phyloP scores from a whole-genome alignment of 2,329 filamentous ascomycete species.

The Aureobasidium sp. region DNA sequence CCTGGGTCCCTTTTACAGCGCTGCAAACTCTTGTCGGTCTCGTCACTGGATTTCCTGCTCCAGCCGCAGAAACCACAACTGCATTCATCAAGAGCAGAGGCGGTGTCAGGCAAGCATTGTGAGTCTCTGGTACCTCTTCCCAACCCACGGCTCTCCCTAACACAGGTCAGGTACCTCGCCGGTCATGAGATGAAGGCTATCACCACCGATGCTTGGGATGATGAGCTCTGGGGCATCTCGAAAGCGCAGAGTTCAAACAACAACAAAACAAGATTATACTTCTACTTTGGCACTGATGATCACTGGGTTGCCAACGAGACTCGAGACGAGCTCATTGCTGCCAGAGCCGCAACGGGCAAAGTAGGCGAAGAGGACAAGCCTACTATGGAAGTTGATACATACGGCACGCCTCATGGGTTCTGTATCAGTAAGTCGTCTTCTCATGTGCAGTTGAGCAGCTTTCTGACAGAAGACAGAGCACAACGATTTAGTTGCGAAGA shows the following conservation, averaged over 20 bases:
- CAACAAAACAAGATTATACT: conserved; percentile 38
- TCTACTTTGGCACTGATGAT: conserved; percentile 52
- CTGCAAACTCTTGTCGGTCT: conserved; percentile 34
- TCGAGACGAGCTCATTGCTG: conserved; percentile 44
- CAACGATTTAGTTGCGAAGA: conserved; percentile 40
- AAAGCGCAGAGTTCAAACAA: background rate
- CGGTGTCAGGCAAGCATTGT: conserved; percentile 48
- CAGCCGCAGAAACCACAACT: conserved; percentile 40
- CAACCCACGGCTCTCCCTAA: background rate
- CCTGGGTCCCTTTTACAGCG: conserved; percentile 31
- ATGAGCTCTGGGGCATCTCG: conserved; percentile 49
- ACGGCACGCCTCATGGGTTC: conserved; percentile 51
- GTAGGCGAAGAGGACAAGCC: conserved; percentile 34
- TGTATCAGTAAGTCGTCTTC: conserved; percentile 41
- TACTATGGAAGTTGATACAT: conserved; percentile 45
- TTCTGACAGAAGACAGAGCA: conserved; percentile 27
- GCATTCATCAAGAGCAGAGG: conserved; percentile 39
- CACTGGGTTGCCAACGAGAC: conserved; percentile 54
- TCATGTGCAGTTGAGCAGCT: too few relatives aligned
- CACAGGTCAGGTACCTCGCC: conserved; percentile 36
- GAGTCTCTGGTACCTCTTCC: conserved; percentile 7
- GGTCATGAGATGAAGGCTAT: conserved; percentile 50
- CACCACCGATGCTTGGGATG: conserved; percentile 47
- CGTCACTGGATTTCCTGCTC: conserved; percentile 34
- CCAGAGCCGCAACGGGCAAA: conserved; percentile 26